These are phyloP conservation scores for Tausonia pullulans DNA, from an alignment of 1,284 basidiomycete genomes.

Conservation along the genomic window DNA sequence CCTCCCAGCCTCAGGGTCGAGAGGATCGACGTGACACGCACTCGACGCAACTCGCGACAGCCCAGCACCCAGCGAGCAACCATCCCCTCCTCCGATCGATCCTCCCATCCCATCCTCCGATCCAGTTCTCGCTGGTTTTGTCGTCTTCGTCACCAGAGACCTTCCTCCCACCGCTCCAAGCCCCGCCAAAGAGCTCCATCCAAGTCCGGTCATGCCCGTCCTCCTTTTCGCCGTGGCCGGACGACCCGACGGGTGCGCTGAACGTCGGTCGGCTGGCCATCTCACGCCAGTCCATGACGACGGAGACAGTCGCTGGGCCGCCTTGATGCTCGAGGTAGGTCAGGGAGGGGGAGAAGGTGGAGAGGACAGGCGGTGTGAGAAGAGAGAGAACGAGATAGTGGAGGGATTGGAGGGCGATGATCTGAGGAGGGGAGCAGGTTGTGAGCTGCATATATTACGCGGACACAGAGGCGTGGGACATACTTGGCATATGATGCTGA, in stretches of 20 bases:
- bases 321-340: conserved; percentile 66
- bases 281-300: conserved; percentile 91
- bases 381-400: conserved; percentile 82
- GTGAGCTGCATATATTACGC: conserved; percentile 9
- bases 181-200: conserved; percentile 42
- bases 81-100: conserved; percentile 69
- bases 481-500: conserved; percentile 35
- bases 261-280: conserved; percentile 67
- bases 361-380: conserved; percentile 68
- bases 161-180: conserved; percentile 63
- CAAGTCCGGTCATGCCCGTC: background rate
- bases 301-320: conserved; percentile 30
- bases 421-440: conserved; percentile 41
- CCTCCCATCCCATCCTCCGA: conserved; percentile 35
- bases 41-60: conserved; percentile 67
- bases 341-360: conserved; percentile 55
- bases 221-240: background rate
- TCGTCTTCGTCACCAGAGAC: conserved; percentile 42
- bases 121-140: background rate
- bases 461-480: background rate
- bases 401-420: conserved; percentile 78
- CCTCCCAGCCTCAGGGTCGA: background rate
- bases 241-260: background rate
- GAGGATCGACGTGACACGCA: conserved; percentile 38
- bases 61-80: conserved; percentile 75